A percentile compares a stretch with the other conserved stretches of the same genome.
Conservation (phyloP, 148 eudicot species). For the Nepenthes gracilis region DNA sequence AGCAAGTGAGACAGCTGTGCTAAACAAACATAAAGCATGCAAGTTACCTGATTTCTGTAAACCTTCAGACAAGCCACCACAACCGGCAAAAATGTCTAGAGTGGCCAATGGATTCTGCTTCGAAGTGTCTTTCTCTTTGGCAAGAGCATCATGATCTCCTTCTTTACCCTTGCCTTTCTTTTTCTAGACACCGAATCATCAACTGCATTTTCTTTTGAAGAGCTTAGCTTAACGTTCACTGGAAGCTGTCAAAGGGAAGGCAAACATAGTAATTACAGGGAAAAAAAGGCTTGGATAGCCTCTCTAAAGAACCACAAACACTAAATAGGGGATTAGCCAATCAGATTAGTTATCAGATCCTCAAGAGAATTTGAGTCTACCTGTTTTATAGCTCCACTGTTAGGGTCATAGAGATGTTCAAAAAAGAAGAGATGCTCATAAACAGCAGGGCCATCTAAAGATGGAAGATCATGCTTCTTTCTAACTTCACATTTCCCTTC, state of each 20-base stretch:
- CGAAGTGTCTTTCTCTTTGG: slow-evolving; percentile 21
- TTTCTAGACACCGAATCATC: slow-evolving; percentile 42
- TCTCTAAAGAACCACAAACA: slow-evolving; percentile 1
- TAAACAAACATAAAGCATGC: slow-evolving; percentile 1
- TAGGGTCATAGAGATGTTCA: slow-evolving; percentile 69
- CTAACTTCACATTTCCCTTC: slow-evolving; percentile 85
- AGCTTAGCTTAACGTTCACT: slow-evolving; percentile 34
- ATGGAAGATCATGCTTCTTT: slow-evolving; percentile 54
- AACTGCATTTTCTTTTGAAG: slow-evolving; percentile 21
- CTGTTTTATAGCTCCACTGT: slow-evolving; percentile 79
- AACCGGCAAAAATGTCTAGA: slow-evolving; percentile 95
- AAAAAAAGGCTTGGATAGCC: not conserved
- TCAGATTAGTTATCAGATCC: not conserved
- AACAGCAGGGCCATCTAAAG: slow-evolving; percentile 33
- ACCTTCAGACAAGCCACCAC: slow-evolving; percentile 98
- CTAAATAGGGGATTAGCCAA: slow-evolving; percentile 1
- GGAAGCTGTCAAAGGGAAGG: slow-evolving; percentile 49
- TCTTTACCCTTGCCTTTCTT: slow-evolving; percentile 81
- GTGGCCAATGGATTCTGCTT: slow-evolving; percentile 35
- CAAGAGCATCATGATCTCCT: slow-evolving; percentile 39
- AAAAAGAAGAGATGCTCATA: slow-evolving; percentile 78
- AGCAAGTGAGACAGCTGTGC: not conserved
- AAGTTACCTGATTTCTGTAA: slow-evolving; percentile 66
- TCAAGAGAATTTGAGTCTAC: slow-evolving; percentile 17
- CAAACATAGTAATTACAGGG: not conserved